phyloP scores from a whole-genome alignment of 495 filamentous ascomycete species.

The Diplogelasinospora grovesii region DNA sequence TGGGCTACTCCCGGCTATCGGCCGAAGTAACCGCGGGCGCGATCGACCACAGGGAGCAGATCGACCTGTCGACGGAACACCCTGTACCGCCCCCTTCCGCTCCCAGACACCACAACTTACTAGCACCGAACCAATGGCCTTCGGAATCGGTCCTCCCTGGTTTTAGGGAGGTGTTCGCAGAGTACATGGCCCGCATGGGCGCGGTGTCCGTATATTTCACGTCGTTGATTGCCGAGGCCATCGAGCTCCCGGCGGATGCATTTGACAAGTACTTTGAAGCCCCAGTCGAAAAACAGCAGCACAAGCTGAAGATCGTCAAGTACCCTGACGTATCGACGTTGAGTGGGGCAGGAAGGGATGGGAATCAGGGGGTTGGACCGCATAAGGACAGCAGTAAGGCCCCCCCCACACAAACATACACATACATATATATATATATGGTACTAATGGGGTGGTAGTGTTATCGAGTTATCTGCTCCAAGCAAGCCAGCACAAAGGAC shows the following conservation, averaged over 20 bases:
- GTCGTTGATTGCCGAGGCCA: constrained; percentile 78
- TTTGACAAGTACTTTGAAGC: constrained; percentile 79
- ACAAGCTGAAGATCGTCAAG: constrained; percentile 90
- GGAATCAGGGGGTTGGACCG: constrained; percentile 73
- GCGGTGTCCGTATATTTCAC: constrained; percentile 67
- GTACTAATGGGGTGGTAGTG: no score
- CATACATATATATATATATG: no score
- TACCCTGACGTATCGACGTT: constrained; percentile 60
- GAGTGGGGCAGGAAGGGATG: constrained; percentile 35
- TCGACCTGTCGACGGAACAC: constrained; percentile 79
- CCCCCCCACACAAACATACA: no score
- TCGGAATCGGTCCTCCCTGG: constrained; percentile 55
- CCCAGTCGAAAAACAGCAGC: constrained; percentile 66
- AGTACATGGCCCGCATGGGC: constrained; percentile 72
- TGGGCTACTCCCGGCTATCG: constrained; percentile 56
- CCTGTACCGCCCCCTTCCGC: constrained; percentile 54
- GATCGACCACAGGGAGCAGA: constrained; percentile 76
- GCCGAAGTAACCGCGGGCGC: constrained; percentile 55
- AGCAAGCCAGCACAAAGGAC: constrained; percentile 65
- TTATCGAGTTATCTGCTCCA: constrained; percentile 83
- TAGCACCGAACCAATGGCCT: constrained; percentile 90
- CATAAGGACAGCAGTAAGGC: constrained; percentile 75
- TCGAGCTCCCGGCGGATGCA: constrained; percentile 63
- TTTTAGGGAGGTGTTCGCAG: constrained; percentile 62
- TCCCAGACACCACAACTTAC: constrained; percentile 72